Percentiles rank a stretch among this genome's conserved stretches.
These are phyloP conservation scores for Flaveria floridana DNA, from an alignment of 140 eudicot genomes.

Conservation along the genomic window DNA sequence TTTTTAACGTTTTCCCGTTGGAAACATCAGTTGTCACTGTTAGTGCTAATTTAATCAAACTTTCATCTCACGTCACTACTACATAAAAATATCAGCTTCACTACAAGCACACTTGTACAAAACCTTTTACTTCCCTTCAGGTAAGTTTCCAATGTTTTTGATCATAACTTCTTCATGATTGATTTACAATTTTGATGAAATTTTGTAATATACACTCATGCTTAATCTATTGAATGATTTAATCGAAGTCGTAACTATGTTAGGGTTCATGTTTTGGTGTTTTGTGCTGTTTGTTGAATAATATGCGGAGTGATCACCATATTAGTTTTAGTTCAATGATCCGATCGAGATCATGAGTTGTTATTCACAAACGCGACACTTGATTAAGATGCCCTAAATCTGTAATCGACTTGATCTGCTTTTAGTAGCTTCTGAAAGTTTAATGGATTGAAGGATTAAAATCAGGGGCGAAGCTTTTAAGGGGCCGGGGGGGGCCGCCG, in stretches of 20 bases:
- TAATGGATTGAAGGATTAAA: not conserved
- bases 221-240: slow-evolving; percentile 4
- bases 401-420: slow-evolving; percentile 10
- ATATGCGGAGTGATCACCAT: slow-evolving; percentile 9
- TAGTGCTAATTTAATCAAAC: not conserved
- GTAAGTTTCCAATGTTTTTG: slow-evolving; percentile 20
- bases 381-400: not conserved
- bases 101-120: slow-evolving; percentile 4
- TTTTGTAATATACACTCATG: not conserved
- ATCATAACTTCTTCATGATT: slow-evolving; percentile 1
- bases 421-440: slow-evolving; percentile 12
- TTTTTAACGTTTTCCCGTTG: not conserved
- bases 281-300: slow-evolving; percentile 1
- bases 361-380: not conserved
- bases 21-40: not conserved
- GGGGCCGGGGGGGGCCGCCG: too few relatives aligned
- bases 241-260: slow-evolving; percentile 8
- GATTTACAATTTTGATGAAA: not conserved
- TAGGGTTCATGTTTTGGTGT: slow-evolving; percentile 11
- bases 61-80: slow-evolving; percentile 1
- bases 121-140: not conserved
- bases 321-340: not conserved
- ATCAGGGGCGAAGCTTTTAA: too few relatives aligned
- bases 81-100: slow-evolving; percentile 16
- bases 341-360: slow-evolving; percentile 11